phyloP scores from a whole-genome alignment of 805 yeast genomes.

The Metschnikowia lunata region DNA sequence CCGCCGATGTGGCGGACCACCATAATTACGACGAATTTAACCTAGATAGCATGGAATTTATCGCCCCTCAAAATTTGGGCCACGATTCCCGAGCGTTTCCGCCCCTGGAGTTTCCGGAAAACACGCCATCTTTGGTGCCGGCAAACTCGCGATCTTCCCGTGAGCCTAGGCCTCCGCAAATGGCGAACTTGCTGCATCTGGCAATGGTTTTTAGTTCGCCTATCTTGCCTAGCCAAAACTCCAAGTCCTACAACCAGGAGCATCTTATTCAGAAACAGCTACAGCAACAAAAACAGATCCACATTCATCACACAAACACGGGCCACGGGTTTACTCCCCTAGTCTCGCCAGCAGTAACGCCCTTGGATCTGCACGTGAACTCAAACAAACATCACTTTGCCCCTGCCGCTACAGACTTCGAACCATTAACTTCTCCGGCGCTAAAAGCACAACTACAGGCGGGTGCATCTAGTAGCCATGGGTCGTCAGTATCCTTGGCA shows the following conservation, averaged over 20 bases:
- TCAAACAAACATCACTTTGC: conserved; percentile 12
- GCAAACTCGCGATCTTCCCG: not conserved
- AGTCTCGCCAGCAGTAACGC: conserved; percentile 72
- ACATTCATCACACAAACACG: not conserved
- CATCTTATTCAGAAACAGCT: conserved; percentile 35
- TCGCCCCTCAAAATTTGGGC: conserved; percentile 13
- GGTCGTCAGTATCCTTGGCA: not conserved
- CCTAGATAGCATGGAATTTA: conserved; percentile 10
- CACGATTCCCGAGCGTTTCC: conserved; percentile 17
- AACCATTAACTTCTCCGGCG: conserved; percentile 67
- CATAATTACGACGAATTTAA: not conserved
- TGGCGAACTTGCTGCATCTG: not conserved
- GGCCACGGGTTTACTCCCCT: conserved; percentile 71
- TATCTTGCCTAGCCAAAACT: conserved; percentile 40
- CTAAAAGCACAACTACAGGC: conserved; percentile 41
- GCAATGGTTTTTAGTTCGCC: conserved; percentile 24
- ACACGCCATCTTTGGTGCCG: conserved; percentile 16
- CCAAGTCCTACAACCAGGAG: conserved; percentile 37
- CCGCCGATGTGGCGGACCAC: not conserved
- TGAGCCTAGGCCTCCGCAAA: not conserved
- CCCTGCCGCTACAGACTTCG: conserved; percentile 28
- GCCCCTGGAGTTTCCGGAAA: conserved; percentile 16
- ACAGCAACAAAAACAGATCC: conserved; percentile 4
- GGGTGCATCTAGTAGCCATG: not conserved
- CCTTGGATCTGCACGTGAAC: conserved; percentile 41